Percentiles rank a stretch among this genome's conserved stretches.
These are phyloP conservation scores for Termitomyces sp. DNA, from an alignment of 768 basidiomycete species.

Conservation along the genomic window DNA sequence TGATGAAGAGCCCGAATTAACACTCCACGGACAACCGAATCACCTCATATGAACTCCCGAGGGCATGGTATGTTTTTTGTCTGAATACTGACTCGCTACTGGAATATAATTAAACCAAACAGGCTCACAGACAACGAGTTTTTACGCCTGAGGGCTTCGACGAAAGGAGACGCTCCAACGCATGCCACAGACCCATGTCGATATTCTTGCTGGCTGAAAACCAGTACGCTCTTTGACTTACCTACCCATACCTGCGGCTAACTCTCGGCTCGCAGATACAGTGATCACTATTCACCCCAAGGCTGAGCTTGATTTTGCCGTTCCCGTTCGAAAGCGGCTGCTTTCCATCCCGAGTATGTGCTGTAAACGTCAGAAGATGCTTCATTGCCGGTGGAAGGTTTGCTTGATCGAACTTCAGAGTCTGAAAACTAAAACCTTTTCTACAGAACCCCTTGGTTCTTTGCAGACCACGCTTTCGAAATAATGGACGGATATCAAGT, in stretches of 20 bases:
- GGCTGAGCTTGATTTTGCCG: conserved; percentile 40
- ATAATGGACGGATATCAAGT: conserved; percentile 61
- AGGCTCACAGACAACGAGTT: conserved; percentile 13
- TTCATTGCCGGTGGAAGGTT: conserved; percentile 48
- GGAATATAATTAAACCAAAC: not conserved
- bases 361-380: conserved; percentile 56
- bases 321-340: conserved; percentile 54
- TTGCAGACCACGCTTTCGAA: conserved; percentile 59
- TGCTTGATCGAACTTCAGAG: conserved; percentile 29
- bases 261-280: conserved; percentile 34
- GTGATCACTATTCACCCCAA: conserved; percentile 55
- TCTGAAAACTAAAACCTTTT: conserved; percentile 17
- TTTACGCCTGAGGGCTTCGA: conserved; percentile 21
- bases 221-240: conserved; percentile 32
- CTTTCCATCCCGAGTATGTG: conserved; percentile 47
- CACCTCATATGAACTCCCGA: not conserved
- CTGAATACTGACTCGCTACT: not conserved
- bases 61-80: conserved; percentile 14
- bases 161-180: conserved; percentile 53
- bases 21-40: not conserved
- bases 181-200: conserved; percentile 48
- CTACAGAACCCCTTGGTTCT: conserved; percentile 10
- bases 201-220: conserved; percentile 61
- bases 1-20: not conserved
- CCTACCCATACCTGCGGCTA: not conserved